These are phyloP conservation scores for Lumnitzera littorea DNA, from an alignment of 345 rosid genomes.

Conservation along the genomic window DNA sequence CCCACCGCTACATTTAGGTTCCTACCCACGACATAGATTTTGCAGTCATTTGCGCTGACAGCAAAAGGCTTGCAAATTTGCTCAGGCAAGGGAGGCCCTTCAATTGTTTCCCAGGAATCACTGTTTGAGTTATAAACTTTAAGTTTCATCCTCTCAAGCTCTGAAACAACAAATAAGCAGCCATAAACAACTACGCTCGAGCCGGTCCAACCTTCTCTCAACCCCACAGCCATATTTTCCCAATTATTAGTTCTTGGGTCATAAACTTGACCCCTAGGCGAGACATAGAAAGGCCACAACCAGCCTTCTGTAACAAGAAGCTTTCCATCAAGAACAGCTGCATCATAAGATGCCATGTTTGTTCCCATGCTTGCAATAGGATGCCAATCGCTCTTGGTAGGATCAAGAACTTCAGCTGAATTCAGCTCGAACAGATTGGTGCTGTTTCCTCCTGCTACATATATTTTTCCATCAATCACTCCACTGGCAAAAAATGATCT, in stretches of 20 bases:
- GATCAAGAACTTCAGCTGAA: conserved; percentile 69
- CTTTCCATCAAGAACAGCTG: conserved; percentile 75
- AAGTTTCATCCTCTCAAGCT: conserved; percentile 85
- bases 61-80: conserved; percentile 85
- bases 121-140: conserved; percentile 56
- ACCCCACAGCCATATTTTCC: conserved; percentile 72
- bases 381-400: conserved; percentile 54
- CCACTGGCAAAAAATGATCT: conserved; percentile 76
- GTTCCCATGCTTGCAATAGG: conserved; percentile 59
- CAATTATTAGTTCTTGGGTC: conserved; percentile 62
- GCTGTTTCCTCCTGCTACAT: conserved; percentile 83
- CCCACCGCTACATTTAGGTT: conserved; percentile 73
- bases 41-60: conserved; percentile 48
- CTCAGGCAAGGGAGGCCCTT: conserved; percentile 73
- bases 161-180: conserved; percentile 69
- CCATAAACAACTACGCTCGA: conserved; percentile 71
- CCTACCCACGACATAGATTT: conserved; percentile 71
- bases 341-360: conserved; percentile 74
- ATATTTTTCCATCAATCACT: conserved; percentile 63
- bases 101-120: conserved; percentile 73
- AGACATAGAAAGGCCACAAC: conserved; percentile 85
- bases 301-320: conserved; percentile 88
- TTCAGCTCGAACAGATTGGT: conserved; percentile 60
- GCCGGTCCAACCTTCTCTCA: conserved; percentile 94
- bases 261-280: conserved; percentile 85